Evolutionary conservation across 768 basidiomycete genomes (phyloP), one percentile per base, ranked within the genome.

Genomic region (Tulasnella calospora): DNA sequence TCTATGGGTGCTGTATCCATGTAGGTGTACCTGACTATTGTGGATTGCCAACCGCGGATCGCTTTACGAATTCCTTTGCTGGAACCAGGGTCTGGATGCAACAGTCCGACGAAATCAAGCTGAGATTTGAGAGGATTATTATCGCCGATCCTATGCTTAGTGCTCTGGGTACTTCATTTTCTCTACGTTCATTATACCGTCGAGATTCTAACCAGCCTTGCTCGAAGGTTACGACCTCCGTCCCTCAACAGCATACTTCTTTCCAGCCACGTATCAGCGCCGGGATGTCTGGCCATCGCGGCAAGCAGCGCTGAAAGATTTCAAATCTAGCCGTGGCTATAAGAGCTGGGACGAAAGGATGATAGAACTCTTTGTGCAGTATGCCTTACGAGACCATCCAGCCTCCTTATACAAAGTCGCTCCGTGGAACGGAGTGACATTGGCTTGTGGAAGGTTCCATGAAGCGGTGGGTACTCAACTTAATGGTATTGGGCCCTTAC

Each of bases 211-310:
- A 30, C 33, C 12, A 15, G n/a, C 10, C 10, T 27, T 67, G 10
- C 17, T 67, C 61, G 27, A 33, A 67, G 61, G 30, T 35, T 13
- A 30, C 61, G 61, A 67, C 36, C 27, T 61, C 33, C 47, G 51
- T 13, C 15, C 13, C 21, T 35, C 38, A 19, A 61, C 75, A 35
- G 67, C 35, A 61, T 57, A 21, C 30, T 71, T 46, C 38, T 35
- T 71, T 40, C 30, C 27, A 12, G 40, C 70, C 1, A 47, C 77
- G 6, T 78, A 78, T 38, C 77, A 78, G 46, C 69, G 77, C 38
- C 77, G 69, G 27, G 77, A 78, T 27, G 77, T 78, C 23, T 78
- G 77, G 77, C 77, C 77, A 27, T 78, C 77, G n/a, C 36, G 47
- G 15, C 19, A 71, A 71, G 77, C 77, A 23, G 77, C 77, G 12